Conservation (phyloP, 148 eudicot species). For the Silene latifolia region DNA sequence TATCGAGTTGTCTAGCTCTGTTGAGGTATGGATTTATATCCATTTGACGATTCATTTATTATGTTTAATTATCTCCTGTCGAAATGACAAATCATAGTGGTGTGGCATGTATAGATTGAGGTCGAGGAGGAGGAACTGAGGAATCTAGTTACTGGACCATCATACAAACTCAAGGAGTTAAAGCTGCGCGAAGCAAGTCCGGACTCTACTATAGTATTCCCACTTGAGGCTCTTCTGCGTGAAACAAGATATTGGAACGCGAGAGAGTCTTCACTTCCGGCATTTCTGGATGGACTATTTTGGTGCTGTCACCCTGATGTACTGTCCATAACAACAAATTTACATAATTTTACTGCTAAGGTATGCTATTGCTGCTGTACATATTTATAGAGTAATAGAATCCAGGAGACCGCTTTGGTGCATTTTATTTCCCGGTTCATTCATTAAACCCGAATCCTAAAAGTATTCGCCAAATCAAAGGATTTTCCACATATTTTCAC, state of each 20-base stretch:
- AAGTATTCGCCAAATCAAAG: too few species aligned
- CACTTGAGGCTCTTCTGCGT: background rate
- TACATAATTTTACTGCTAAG: background rate
- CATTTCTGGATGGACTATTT: conserved; percentile 9
- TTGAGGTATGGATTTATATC: background rate
- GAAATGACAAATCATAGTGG: background rate
- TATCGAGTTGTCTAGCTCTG: background rate
- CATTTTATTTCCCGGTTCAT: too few species aligned
- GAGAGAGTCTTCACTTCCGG: background rate
- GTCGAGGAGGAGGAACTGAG: background rate
- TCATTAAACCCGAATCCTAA: background rate
- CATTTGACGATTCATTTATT: background rate
- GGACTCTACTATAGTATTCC: background rate
- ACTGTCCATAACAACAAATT: background rate
- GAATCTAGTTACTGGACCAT: background rate
- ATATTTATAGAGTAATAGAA: too few species aligned
- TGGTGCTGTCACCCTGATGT: conserved; percentile 17
- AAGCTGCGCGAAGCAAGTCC: background rate
- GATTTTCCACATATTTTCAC: too few species aligned
- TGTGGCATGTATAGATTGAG: background rate
- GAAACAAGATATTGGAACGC: background rate
- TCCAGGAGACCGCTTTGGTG: too few species aligned
- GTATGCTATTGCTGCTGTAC: background rate
- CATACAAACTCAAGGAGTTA: conserved; percentile 13
- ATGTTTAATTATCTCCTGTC: background rate